Evolutionary conservation across 1,284 basidiomycete species (phyloP), one percentile per base, ranked within the genome.

Genomic region (Moesziomyces sp.): DNA sequence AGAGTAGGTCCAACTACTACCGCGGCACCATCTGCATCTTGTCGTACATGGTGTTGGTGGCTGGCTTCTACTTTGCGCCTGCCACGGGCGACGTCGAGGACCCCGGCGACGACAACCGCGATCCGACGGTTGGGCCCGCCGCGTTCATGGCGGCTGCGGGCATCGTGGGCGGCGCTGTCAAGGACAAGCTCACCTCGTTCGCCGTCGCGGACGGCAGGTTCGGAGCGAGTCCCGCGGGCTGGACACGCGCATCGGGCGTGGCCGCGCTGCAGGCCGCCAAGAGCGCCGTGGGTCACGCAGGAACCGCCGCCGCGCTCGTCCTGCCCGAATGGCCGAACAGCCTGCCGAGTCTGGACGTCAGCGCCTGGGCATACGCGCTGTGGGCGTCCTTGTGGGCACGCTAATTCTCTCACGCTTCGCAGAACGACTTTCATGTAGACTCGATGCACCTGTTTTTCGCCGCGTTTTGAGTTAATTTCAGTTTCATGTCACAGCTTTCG

Each of bases 1-100:
- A 99, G 86, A 94, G 95, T 19, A 92, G 93, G 85, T 92, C 92
- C 78, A 99, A 99, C 86, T 99, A 98, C 83, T 80, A 84, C 64
- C 63, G 83, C n/a, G 83, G 83, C 44, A 82, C 79, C 19, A 80
- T 84, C 56, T 76, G 76, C 34, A 74, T 84, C 24, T 52, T 84
- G 19, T 70, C 69, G 24, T 81, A 84, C 56, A 59, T 76, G 43
- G 82, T 84, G 26, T 56, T 84, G 26, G 73, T 83, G 21, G 74
- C 78, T 3, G 82, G 82, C 28, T 84, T 84, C 63, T 83, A 77
- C 66, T 84, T 82, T 73, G 81, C 82, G 0, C 82, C 82, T 0
- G 19, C 46, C 5, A 78, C 76, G 21, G 79, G 79, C 1, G 79
- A 81, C 61, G 62, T 61, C 19, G 76, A 81, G 53, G 61, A 49